A percentile compares a stretch with the other conserved stretches of the same genome.
phyloP scores from a whole-genome alignment of 805 yeast genomes.

The Saccharomycopsis schoenii region DNA sequence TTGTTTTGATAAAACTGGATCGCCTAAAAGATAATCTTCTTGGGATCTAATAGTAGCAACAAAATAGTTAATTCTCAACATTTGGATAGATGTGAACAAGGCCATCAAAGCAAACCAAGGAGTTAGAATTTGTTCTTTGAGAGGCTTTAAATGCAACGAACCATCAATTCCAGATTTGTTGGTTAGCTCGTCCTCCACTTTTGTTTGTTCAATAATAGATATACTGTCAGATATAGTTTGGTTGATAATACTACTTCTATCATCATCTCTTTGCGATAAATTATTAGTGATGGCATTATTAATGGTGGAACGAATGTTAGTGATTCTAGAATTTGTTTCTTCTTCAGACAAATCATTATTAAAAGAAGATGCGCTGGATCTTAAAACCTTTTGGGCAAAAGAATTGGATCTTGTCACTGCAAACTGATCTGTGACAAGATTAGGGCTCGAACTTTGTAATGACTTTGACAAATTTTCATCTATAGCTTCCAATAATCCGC shows the following conservation, averaged over 20 bases:
- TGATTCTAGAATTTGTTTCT: constrained; percentile 1
- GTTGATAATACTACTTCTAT: neutral
- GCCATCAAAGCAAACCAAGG: constrained; percentile 78
- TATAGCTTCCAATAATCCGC: constrained; percentile 11
- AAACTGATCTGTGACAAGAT: constrained; percentile 16
- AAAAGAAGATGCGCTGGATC: constrained; percentile 10
- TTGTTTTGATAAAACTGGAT: constrained; percentile 37
- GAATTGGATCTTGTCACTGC: constrained; percentile 15
- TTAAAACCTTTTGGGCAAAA: constrained; percentile 14
- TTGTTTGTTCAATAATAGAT: constrained; percentile 14
- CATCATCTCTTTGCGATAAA: neutral
- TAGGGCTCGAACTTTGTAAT: constrained; percentile 3
- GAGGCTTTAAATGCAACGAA: constrained; percentile 15
- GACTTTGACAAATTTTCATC: constrained; percentile 14
- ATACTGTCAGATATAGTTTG: constrained; percentile 11
- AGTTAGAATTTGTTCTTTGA: constrained; percentile 34
- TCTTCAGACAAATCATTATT: neutral
- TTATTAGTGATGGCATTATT: constrained; percentile 7
- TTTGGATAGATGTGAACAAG: constrained; percentile 71
- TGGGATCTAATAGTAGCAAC: constrained; percentile 84
- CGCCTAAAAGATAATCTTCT: constrained; percentile 59
- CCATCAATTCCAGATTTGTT: constrained; percentile 14
- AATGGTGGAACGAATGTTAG: constrained; percentile 6
- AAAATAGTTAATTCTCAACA: constrained; percentile 86
- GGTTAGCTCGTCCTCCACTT: constrained; percentile 10